A percentile compares a stretch with the other conserved stretches of the same genome.
Conservation (phyloP, 371 early-diverging fungal species). For the Apophysomyces elegans region DNA sequence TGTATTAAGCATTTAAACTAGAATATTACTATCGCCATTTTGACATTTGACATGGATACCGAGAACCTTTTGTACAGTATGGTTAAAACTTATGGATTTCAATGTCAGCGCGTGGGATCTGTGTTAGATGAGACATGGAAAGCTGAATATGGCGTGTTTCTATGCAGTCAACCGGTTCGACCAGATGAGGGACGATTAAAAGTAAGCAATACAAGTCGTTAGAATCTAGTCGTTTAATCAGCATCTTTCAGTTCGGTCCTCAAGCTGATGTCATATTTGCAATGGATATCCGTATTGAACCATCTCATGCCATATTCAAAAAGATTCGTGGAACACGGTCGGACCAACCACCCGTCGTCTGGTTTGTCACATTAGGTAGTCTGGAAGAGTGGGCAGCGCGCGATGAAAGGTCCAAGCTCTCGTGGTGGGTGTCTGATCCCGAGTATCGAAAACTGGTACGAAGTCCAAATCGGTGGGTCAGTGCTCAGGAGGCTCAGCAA, state of each 20-base stretch:
- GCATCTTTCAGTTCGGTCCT: background rate
- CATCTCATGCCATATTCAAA: slow-evolving; percentile 7
- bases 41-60: slow-evolving; percentile 16
- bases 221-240: background rate
- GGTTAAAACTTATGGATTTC: slow-evolving; percentile 12
- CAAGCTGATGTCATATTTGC: slow-evolving; percentile 17
- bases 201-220: background rate
- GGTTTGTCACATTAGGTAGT: slow-evolving; percentile 17
- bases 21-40: slow-evolving; percentile 12
- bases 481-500: background rate
- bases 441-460: slow-evolving; percentile 13
- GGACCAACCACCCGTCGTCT: background rate
- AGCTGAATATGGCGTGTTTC: slow-evolving; percentile 17
- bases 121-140: slow-evolving; percentile 20
- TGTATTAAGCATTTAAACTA: background rate
- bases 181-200: background rate
- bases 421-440: slow-evolving; percentile 15
- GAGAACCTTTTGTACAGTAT: slow-evolving; percentile 11
- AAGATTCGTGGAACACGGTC: slow-evolving; percentile 2
- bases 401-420: slow-evolving; percentile 4
- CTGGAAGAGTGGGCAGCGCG: slow-evolving; percentile 9
- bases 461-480: background rate
- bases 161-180: background rate
- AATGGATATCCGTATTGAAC: slow-evolving; percentile 15
- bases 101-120: slow-evolving; percentile 14